Percentiles rank a stretch among this genome's conserved stretches.
Conservation (phyloP, 192 early-diverging fungal species). For the Coemansia sp. region DNA sequence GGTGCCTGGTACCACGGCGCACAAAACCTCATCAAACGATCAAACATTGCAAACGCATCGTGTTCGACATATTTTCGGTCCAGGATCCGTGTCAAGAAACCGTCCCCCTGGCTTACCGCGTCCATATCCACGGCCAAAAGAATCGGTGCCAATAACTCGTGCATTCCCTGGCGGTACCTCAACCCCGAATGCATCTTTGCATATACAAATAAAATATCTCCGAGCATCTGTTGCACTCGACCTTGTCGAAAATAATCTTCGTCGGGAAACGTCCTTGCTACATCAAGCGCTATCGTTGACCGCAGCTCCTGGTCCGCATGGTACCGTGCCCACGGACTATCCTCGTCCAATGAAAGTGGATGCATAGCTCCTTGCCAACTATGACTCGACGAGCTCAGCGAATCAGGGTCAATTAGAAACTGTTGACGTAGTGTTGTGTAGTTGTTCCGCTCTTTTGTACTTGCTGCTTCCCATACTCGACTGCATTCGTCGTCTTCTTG, state of each 20-base stretch:
- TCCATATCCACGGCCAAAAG: conserved; percentile 78
- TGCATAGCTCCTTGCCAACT: conserved; percentile 74
- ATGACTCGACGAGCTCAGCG: background rate
- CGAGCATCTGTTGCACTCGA: conserved; percentile 68
- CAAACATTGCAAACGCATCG: conserved; percentile 83
- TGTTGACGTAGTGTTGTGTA: conserved; percentile 24
- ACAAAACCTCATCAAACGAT: conserved; percentile 75
- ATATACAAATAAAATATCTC: conserved; percentile 88
- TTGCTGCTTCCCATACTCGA: conserved; percentile 20
- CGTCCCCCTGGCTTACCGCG: conserved; percentile 44
- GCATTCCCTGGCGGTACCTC: conserved; percentile 98
- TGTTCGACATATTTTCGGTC: conserved; percentile 81
- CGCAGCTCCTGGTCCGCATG: conserved; percentile 85
- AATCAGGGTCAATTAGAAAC: conserved; percentile 30
- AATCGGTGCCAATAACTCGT: conserved; percentile 88
- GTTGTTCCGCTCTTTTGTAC: conserved; percentile 34
- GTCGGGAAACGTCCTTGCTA: conserved; percentile 92
- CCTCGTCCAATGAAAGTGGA: conserved; percentile 82
- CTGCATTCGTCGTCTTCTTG: conserved; percentile 32
- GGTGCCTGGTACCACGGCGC: conserved; percentile 83
- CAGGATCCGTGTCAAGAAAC: conserved; percentile 52
- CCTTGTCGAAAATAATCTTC: conserved; percentile 72
- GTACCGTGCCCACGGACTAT: conserved; percentile 93
- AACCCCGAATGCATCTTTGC: conserved; percentile 85
- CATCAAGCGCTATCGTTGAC: conserved; percentile 86